Base-by-base conservation (phyloP, 2,329 filamentous ascomycete genomes). In the Thielaviopsis euricoi region DNA sequence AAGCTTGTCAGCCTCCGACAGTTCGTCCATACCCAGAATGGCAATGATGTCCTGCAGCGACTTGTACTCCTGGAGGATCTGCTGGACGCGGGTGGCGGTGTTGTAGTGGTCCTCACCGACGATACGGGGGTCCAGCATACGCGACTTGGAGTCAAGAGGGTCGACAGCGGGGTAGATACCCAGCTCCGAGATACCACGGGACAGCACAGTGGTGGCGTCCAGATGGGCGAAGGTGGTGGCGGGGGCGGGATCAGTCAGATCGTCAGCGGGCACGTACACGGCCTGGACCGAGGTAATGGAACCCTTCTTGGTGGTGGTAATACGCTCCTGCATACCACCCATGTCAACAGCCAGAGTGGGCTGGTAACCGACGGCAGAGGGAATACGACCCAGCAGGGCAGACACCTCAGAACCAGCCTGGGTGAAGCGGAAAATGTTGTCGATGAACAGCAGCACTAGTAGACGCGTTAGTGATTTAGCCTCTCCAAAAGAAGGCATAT, bases 61-160 rank as follows among this genome's bases (percentile, higher is more conserved):
- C 87, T 97, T 97, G 87, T 98, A 98, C 82, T 97, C 93, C 80
- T 98, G 93, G 73, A 98, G 86, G 77, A 96, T 97, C 80, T 95
- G 89, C 82, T 98, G 93, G 71, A 98, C 93, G 68, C 85, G 85
- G 74, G 87, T 87, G 74, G 93, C 93, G 69, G 84, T 91, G 63
- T 89, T 74, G 85, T 98, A 98, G 83, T 98, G 93, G 63, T 98
- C 93, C 71, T 97, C 81, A 74, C 93, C 93, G 70, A 98, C 87
- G 71, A 98, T 84, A 87, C 93, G 90, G 76, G 93, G 89, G 80
- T 97, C 93, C 71, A 98, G 81, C 87, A 98, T 96, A 84, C 93
- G 90, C 66, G 90, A 97, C 79, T 95, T 96, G 74, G 90, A 96
- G 80, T 97, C 93, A 65, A 98, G 90, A 77, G 93, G 93, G 75